These are phyloP conservation scores for Acer saccharum DNA, from an alignment of 345 rosid genomes.

Conservation along the genomic window DNA sequence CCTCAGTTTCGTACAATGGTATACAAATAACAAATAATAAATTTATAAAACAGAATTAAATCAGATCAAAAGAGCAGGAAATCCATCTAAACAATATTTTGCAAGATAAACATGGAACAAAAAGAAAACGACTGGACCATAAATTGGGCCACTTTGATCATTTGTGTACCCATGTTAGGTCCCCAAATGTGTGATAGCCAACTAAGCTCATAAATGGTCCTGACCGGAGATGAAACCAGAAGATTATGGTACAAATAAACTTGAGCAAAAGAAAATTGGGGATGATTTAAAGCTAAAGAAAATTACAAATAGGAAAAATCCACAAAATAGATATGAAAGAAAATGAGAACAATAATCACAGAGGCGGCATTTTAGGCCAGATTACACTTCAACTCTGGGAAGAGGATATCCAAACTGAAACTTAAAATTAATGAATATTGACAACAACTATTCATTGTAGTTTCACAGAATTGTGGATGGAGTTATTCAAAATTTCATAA, in stretches of 20 bases:
- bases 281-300: background rate
- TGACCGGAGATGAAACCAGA: background rate
- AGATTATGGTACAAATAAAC: background rate
- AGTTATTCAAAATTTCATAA: background rate
- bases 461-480: background rate
- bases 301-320: background rate
- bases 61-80: background rate
- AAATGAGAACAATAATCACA: background rate
- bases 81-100: background rate
- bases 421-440: background rate
- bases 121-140: background rate
- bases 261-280: background rate
- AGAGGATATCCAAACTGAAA: background rate
- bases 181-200: background rate
- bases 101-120: background rate
- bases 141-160: background rate
- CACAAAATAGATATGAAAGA: background rate
- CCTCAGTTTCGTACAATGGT: background rate
- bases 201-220: background rate
- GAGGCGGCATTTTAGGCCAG: background rate
- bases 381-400: background rate
- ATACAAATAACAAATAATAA: background rate
- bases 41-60: background rate
- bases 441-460: background rate
- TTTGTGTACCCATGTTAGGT: slow-evolving; percentile 1